Evolutionary conservation across 2,329 filamentous ascomycete species (phyloP).

Genomic region (Diplodia intermedia): DNA sequence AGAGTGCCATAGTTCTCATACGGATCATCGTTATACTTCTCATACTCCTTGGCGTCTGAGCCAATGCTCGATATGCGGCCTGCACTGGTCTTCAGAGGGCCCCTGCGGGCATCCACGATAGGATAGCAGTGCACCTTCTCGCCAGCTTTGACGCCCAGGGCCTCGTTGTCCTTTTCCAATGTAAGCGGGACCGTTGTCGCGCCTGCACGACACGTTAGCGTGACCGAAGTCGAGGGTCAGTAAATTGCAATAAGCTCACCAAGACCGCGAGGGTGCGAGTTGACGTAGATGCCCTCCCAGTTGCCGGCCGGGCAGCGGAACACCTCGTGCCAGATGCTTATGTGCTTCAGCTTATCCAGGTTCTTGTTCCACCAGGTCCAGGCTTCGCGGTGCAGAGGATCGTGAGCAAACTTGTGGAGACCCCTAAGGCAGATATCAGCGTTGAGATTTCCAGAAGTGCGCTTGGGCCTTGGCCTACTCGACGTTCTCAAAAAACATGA

Average conservation of each 20-base stretch:
- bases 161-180: slow-evolving; percentile 33
- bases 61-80: slow-evolving; percentile 40
- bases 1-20: slow-evolving; percentile 30
- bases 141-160: slow-evolving; percentile 22
- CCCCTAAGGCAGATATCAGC: slow-evolving; percentile 36
- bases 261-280: slow-evolving; percentile 31
- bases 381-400: slow-evolving; percentile 54
- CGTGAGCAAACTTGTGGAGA: slow-evolving; percentile 61
- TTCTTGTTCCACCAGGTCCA: slow-evolving; percentile 59
- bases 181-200: slow-evolving; percentile 37
- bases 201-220: slow-evolving; percentile 18
- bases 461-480: slow-evolving; percentile 38
- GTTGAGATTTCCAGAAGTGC: neutral
- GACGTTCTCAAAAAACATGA: slow-evolving; percentile 61
- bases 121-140: slow-evolving; percentile 41
- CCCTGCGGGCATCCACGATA: slow-evolving; percentile 45
- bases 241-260: neutral
- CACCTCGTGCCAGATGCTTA: slow-evolving; percentile 64
- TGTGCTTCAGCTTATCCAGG: slow-evolving; percentile 46
- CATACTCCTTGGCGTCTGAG: slow-evolving; percentile 41
- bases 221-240: too few species aligned
- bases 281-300: slow-evolving; percentile 51
- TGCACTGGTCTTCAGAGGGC: slow-evolving; percentile 44
- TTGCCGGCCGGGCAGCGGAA: slow-evolving; percentile 54
- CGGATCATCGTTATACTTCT: slow-evolving; percentile 36